A percentile compares a stretch with the other conserved stretches of the same genome.
Conservation (phyloP, 805 yeast species). For the Sporopachydermia quercuum region DNA sequence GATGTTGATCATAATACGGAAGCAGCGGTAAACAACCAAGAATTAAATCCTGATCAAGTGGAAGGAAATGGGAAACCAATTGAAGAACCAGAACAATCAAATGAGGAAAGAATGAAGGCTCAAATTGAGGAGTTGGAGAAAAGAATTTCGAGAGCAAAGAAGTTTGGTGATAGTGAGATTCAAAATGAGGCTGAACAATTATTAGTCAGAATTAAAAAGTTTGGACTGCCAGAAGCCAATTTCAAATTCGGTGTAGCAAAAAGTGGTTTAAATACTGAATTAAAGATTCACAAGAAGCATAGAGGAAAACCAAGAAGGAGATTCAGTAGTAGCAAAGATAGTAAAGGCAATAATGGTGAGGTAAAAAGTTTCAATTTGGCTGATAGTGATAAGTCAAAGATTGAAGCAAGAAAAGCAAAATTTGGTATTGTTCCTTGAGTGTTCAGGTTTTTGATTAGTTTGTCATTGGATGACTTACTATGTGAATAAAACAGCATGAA, state of each 20-base stretch:
- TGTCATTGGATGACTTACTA: too few relatives aligned
- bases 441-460: too few relatives aligned
- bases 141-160: constrained; percentile 58
- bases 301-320: constrained; percentile 1
- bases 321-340: too few relatives aligned
- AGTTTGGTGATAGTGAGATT: constrained; percentile 55
- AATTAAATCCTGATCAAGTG: constrained; percentile 9
- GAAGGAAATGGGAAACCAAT: constrained; percentile 1
- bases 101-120: constrained; percentile 55
- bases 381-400: background rate
- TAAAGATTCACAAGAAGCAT: background rate
- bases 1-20: constrained; percentile 11
- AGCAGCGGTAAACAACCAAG: constrained; percentile 11
- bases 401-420: background rate
- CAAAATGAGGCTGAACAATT: constrained; percentile 40
- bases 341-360: background rate
- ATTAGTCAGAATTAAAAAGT: constrained; percentile 62
- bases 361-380: background rate
- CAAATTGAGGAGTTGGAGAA: constrained; percentile 54
- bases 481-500: background rate
- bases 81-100: constrained; percentile 15
- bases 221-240: constrained; percentile 44
- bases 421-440: background rate
- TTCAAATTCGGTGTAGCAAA: constrained; percentile 2
- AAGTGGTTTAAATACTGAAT: constrained; percentile 2